Percentiles rank a stretch among this genome's conserved stretches.
phyloP scores from a whole-genome alignment of 1,284 basidiomycete genomes.

The Ceraceosorus guamensis region DNA sequence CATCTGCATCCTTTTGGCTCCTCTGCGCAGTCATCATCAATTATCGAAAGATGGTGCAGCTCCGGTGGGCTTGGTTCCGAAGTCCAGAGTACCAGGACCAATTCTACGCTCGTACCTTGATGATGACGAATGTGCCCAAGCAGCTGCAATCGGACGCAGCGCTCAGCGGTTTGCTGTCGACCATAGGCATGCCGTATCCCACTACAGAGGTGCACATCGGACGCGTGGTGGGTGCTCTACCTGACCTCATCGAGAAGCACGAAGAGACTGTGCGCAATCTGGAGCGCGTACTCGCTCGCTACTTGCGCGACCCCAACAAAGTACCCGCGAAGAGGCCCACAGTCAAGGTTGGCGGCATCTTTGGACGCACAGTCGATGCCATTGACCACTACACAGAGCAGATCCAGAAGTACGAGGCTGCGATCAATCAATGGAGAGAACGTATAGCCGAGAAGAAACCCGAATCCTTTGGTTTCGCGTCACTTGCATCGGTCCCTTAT shows the following conservation, averaged over 20 bases:
- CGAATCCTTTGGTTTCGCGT: slow-evolving; percentile 44
- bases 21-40: slow-evolving; percentile 12
- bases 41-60: slow-evolving; percentile 37
- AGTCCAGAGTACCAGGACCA: slow-evolving; percentile 40
- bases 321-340: slow-evolving; percentile 68
- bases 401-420: slow-evolving; percentile 34
- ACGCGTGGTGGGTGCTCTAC: slow-evolving; percentile 64
- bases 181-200: slow-evolving; percentile 62
- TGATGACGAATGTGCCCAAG: slow-evolving; percentile 62
- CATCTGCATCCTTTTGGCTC: slow-evolving; percentile 68
- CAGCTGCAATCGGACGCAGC: slow-evolving; percentile 57
- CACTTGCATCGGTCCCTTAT: slow-evolving; percentile 38
- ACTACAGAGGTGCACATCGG: slow-evolving; percentile 77
- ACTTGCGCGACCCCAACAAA: slow-evolving; percentile 67
- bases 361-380: slow-evolving; percentile 60
- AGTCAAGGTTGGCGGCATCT: slow-evolving; percentile 67
- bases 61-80: slow-evolving; percentile 42
- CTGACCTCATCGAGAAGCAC: slow-evolving; percentile 73
- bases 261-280: slow-evolving; percentile 76
- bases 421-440: slow-evolving; percentile 51
- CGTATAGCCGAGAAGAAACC: slow-evolving; percentile 34
- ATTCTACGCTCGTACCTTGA: slow-evolving; percentile 60
- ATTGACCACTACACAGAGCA: slow-evolving; percentile 37
- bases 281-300: slow-evolving; percentile 72
- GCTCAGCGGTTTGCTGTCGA: slow-evolving; percentile 62